These are phyloP conservation scores for Mesostigma viride DNA, from an alignment of 139 green algal genomes.

Conservation along the genomic window DNA sequence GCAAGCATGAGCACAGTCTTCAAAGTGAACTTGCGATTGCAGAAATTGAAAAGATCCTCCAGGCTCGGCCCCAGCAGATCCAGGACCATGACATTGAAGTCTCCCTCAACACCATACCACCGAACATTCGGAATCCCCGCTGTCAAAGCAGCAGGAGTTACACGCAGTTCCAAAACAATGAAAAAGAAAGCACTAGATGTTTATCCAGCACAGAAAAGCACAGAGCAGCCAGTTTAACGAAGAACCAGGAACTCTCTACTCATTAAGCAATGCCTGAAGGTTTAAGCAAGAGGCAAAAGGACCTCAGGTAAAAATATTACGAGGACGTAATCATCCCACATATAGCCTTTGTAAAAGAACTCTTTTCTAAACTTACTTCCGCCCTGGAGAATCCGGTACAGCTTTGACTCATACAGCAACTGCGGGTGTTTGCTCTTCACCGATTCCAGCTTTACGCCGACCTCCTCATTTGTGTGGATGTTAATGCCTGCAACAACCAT, in stretches of 20 bases:
- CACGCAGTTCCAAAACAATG: too few species aligned
- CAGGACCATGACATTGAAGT: slow-evolving; percentile 99
- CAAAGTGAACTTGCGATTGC: slow-evolving; percentile 89
- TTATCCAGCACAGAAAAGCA: slow-evolving; percentile 16
- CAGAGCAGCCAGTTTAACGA: slow-evolving; percentile 8
- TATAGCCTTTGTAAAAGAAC: too few species aligned
- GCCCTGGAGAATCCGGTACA: slow-evolving; percentile 51
- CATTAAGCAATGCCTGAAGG: neutral
- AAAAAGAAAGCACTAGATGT: neutral
- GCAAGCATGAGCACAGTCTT: slow-evolving; percentile 99
- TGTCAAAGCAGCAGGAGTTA: slow-evolving; percentile 31
- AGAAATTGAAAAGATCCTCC: slow-evolving; percentile 99
- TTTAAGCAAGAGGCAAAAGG: neutral
- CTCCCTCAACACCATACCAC: slow-evolving; percentile 97
- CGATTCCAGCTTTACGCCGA: slow-evolving; percentile 94
- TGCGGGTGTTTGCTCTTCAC: slow-evolving; percentile 47
- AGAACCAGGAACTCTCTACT: neutral
- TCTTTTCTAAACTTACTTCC: slow-evolving; percentile 35
- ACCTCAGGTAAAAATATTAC: too few species aligned
- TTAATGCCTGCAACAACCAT: slow-evolving; percentile 68
- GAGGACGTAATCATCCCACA: too few species aligned
- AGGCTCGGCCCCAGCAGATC: slow-evolving; percentile 90
- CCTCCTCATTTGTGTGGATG: slow-evolving; percentile 92
- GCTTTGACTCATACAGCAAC: slow-evolving; percentile 48
- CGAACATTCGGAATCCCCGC: slow-evolving; percentile 95